phyloP scores from a whole-genome alignment of 148 eudicot species.

The Rhododendron griersonianum region DNA sequence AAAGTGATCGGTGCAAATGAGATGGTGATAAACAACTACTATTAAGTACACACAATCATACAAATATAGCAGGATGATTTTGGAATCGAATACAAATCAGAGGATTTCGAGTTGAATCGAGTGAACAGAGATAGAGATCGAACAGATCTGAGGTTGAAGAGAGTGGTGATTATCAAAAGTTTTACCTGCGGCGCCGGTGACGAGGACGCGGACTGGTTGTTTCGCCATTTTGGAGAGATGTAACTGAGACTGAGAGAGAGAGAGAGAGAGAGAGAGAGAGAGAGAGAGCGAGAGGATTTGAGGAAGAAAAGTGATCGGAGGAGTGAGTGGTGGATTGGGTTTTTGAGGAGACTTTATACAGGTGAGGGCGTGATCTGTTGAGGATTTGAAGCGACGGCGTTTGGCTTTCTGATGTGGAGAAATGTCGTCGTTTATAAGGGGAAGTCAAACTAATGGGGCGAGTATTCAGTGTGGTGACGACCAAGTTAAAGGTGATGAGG shows the following conservation, averaged over 20 bases:
- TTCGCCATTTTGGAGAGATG: constrained; percentile 39
- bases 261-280: not conserved
- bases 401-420: not conserved
- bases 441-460: not conserved
- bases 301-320: not conserved
- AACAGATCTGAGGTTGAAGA: not conserved
- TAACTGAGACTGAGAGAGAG: not conserved
- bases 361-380: not conserved
- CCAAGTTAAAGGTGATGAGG: not conserved
- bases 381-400: not conserved
- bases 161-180: not conserved
- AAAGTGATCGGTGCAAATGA: not conserved
- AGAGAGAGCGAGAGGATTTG: not conserved
- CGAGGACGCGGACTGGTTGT: constrained; percentile 70
- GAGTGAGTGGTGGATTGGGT: not conserved
- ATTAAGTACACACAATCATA: not conserved
- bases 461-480: not conserved
- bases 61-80: not conserved
- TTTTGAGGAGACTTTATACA: not conserved
- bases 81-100: not conserved
- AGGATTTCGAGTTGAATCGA: not conserved
- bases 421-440: not conserved
- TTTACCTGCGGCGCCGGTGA: constrained; percentile 83
- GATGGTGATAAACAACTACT: not conserved
- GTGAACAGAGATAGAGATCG: not conserved